A percentile compares a stretch with the other conserved stretches of the same genome.
These are phyloP conservation scores for Elsinoe australis DNA, from an alignment of 2,329 filamentous ascomycete species.

Conservation along the genomic window DNA sequence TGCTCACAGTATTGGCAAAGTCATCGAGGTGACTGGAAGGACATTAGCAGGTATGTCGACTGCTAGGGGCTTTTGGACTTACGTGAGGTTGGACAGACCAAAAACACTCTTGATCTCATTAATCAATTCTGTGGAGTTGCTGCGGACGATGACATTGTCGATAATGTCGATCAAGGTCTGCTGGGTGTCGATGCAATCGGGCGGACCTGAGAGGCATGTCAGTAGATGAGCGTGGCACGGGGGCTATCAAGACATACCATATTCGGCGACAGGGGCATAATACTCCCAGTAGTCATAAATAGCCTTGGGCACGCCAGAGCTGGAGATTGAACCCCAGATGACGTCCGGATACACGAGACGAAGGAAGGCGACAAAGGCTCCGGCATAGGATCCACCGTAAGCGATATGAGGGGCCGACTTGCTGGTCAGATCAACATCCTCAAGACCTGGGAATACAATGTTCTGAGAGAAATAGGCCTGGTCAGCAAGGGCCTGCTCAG, in stretches of 20 bases:
- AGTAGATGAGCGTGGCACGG: neutral
- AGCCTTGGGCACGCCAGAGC: constrained; percentile 69
- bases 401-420: constrained; percentile 62
- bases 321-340: constrained; percentile 72
- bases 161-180: constrained; percentile 54
- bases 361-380: constrained; percentile 68
- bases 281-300: constrained; percentile 72
- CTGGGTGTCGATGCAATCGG: constrained; percentile 56
- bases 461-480: constrained; percentile 72
- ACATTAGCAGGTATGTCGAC: too few relatives aligned
- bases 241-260: constrained; percentile 29
- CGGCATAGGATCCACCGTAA: constrained; percentile 80
- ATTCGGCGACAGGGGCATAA: constrained; percentile 51
- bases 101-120: constrained; percentile 47
- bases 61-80: too few relatives aligned
- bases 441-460: constrained; percentile 61
- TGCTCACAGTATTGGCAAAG: constrained; percentile 43
- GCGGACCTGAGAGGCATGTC: constrained; percentile 32
- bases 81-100: constrained; percentile 42
- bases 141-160: constrained; percentile 50
- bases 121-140: constrained; percentile 37
- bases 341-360: constrained; percentile 69
- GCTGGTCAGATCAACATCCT: constrained; percentile 59
- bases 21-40: constrained; percentile 43
- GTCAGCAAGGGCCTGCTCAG: constrained; percentile 75